phyloP scores from a whole-genome alignment of 257 asterid genomes.

The Nicotiana sylvestris region DNA sequence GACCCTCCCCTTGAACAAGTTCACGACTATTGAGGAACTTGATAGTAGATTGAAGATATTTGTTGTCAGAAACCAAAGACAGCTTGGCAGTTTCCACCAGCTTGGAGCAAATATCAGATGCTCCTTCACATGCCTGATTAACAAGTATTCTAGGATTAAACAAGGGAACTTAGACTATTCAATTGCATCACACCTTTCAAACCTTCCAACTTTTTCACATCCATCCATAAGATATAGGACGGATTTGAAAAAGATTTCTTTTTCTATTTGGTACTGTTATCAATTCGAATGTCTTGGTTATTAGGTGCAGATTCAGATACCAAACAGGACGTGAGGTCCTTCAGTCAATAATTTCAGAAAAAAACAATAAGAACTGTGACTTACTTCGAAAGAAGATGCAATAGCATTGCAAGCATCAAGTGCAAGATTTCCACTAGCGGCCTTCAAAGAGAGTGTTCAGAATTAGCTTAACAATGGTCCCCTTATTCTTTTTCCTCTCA shows the following conservation, averaged over 20 bases:
- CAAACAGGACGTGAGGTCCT: neutral
- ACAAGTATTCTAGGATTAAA: constrained; percentile 7
- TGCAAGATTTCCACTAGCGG: constrained; percentile 60
- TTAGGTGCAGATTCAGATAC: neutral
- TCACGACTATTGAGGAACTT: constrained; percentile 28
- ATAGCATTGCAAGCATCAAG: constrained; percentile 75
- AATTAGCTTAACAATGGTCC: neutral
- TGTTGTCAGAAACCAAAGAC: constrained; percentile 44
- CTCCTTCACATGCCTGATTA: constrained; percentile 38
- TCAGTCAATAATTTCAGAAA: neutral
- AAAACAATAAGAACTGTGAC: constrained; percentile 9
- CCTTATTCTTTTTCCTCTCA: neutral
- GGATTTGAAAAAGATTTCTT: neutral
- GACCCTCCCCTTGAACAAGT: neutral
- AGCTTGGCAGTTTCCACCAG: constrained; percentile 64
- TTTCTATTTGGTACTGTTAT: neutral
- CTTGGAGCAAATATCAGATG: constrained; percentile 40
- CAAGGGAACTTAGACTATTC: neutral
- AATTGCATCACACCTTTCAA: neutral
- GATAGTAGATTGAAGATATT: constrained; percentile 49
- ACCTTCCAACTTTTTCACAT: neutral
- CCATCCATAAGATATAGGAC: neutral
- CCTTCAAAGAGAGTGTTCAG: constrained; percentile 36
- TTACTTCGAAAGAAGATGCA: constrained; percentile 64
- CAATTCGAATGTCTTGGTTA: neutral